A percentile compares a stretch with the other conserved stretches of the same genome.
Evolutionary conservation across 495 filamentous ascomycete genomes (phyloP).

Genomic region (Aspergillus sclerotiicarbonarius): DNA sequence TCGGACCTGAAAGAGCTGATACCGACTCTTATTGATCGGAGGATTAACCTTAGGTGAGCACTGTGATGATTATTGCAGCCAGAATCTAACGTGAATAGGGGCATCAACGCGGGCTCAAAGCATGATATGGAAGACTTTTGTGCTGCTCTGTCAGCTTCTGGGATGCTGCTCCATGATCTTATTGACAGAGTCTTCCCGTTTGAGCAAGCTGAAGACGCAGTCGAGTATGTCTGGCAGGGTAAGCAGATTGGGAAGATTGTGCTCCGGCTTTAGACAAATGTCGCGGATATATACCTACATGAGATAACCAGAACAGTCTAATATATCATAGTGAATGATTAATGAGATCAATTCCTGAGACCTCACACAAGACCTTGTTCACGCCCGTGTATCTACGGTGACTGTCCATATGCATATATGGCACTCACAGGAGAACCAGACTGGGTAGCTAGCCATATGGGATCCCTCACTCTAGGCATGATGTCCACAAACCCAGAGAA

Average conservation of each 20-base stretch:
- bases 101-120: conserved; percentile 40
- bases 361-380: no score
- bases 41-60: conserved; percentile 26
- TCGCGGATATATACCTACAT: no score
- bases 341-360: no score
- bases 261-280: conserved; percentile 16
- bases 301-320: no score
- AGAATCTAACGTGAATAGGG: conserved; percentile 16
- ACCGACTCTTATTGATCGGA: conserved; percentile 33
- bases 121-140: conserved; percentile 36
- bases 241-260: conserved; percentile 39
- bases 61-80: neutral
- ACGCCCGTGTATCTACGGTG: no score
- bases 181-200: conserved; percentile 33
- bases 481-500: no score
- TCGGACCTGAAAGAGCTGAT: conserved; percentile 27
- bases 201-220: conserved; percentile 34
- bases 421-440: no score
- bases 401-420: no score
- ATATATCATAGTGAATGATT: no score
- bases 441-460: no score
- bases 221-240: conserved; percentile 38
- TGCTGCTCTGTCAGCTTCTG: conserved; percentile 23
- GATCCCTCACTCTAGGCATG: no score
- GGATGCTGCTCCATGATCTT: conserved; percentile 28